Evolutionary conservation across 192 early-diverging fungal genomes (phyloP).

Genomic region (Paraglomus occultum): DNA sequence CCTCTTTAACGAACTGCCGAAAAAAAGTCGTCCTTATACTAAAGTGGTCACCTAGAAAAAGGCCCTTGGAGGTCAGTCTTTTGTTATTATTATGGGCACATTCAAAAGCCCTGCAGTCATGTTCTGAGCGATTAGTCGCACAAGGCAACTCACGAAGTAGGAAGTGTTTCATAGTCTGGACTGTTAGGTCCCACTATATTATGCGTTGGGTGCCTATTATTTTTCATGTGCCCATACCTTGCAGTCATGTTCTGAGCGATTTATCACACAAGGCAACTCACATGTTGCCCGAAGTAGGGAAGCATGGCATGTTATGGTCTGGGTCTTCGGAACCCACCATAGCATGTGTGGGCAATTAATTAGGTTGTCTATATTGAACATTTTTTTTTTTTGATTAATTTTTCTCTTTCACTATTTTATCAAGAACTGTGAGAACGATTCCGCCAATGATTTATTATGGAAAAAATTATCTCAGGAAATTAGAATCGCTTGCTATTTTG

Average conservation of each 20-base stretch:
- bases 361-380: too few relatives aligned
- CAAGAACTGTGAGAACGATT: constrained; percentile 3
- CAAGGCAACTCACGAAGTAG: constrained; percentile 17
- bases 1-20: neutral
- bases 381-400: neutral
- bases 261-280: constrained; percentile 8
- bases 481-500: too few relatives aligned
- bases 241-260: constrained; percentile 17
- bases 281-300: neutral
- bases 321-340: neutral
- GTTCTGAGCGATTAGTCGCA: constrained; percentile 19
- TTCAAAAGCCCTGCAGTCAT: constrained; percentile 1
- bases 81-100: neutral
- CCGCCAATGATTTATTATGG: constrained; percentile 7
- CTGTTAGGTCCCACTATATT: constrained; percentile 11
- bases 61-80: neutral
- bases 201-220: constrained; percentile 19
- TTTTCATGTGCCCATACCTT: constrained; percentile 6
- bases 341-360: neutral
- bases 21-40: neutral
- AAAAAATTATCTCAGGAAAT: neutral
- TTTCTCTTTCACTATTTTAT: neutral
- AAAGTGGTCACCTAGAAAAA: neutral
- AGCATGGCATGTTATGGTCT: too few relatives aligned
- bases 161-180: constrained; percentile 21